Evolutionary conservation across 768 basidiomycete species (phyloP).

Genomic region (Kwoniella sp.): DNA sequence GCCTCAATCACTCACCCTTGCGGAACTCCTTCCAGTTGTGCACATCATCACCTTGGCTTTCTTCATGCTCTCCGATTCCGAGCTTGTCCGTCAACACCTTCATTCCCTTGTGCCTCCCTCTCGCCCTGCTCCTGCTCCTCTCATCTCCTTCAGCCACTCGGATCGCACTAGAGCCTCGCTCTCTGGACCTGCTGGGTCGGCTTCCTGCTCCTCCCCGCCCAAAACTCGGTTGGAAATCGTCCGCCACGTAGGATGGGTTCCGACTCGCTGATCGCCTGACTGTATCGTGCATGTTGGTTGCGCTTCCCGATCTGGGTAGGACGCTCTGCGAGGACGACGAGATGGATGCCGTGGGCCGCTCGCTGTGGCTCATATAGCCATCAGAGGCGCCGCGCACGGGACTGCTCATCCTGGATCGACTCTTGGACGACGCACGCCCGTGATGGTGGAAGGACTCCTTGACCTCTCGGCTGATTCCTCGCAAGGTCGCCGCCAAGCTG

Average conservation of each 20-base stretch:
- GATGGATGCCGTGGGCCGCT: background rate
- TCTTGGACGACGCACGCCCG: slow-evolving; percentile 19
- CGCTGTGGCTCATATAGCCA: slow-evolving; percentile 1
- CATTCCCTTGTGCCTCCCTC: slow-evolving; percentile 50
- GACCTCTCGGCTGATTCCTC: slow-evolving; percentile 44
- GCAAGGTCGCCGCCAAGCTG: slow-evolving; percentile 39
- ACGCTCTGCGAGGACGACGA: slow-evolving; percentile 6
- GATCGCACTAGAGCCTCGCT: slow-evolving; percentile 7
- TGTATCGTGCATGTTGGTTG: background rate
- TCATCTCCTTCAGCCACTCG: slow-evolving; percentile 10
- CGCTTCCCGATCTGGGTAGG: slow-evolving; percentile 9
- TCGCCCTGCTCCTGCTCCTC: slow-evolving; percentile 43
- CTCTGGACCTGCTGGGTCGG: slow-evolving; percentile 13
- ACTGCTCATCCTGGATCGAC: slow-evolving; percentile 12
- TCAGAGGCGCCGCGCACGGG: slow-evolving; percentile 2
- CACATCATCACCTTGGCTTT: slow-evolving; percentile 43
- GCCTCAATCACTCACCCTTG: slow-evolving; percentile 59
- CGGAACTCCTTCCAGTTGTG: slow-evolving; percentile 77
- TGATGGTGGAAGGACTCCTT: slow-evolving; percentile 33
- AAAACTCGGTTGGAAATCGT: slow-evolving; percentile 30
- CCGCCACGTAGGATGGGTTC: slow-evolving; percentile 1
- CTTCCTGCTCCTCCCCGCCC: slow-evolving; percentile 45
- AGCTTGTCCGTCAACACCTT: slow-evolving; percentile 45
- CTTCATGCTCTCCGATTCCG: slow-evolving; percentile 38
- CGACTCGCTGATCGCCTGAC: slow-evolving; percentile 1